These are phyloP conservation scores for Diaporthe citriasiana DNA, from an alignment of 2,329 filamentous ascomycete genomes.

Conservation along the genomic window DNA sequence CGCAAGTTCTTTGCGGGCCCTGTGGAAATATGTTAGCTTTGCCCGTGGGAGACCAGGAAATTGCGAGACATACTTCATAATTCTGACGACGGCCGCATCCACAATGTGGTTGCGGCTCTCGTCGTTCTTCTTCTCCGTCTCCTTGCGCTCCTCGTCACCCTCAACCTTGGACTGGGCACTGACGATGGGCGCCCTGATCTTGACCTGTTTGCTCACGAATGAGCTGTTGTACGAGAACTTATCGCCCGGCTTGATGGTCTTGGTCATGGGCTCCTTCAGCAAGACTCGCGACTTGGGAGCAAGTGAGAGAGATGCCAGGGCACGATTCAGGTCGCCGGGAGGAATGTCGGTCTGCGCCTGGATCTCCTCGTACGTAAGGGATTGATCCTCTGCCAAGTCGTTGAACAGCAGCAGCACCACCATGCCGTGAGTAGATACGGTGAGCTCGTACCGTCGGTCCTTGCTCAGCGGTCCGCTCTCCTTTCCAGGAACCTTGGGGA, in stretches of 20 bases:
- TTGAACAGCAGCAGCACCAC: constrained; percentile 92
- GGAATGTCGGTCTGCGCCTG: constrained; percentile 86
- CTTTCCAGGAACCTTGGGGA: constrained; percentile 81
- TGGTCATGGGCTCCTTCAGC: constrained; percentile 83
- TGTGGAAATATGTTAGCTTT: constrained; percentile 55
- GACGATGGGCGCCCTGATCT: constrained; percentile 91
- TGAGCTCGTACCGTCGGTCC: constrained; percentile 87
- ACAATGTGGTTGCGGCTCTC: constrained; percentile 79
- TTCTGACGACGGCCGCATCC: constrained; percentile 83
- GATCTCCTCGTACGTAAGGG: constrained; percentile 80
- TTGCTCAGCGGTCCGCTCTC: constrained; percentile 71
- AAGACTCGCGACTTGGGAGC: constrained; percentile 87
- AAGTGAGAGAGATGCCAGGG: constrained; percentile 85
- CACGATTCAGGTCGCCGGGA: constrained; percentile 78
- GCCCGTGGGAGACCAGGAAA: constrained; percentile 8
- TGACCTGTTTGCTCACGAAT: constrained; percentile 86
- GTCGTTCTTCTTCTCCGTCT: constrained; percentile 82
- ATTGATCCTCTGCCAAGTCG: constrained; percentile 69
- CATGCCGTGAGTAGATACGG: constrained; percentile 94
- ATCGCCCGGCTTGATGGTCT: constrained; percentile 82
- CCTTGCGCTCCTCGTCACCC: constrained; percentile 75
- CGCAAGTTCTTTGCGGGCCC: constrained; percentile 79
- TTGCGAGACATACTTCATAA: constrained; percentile 81
- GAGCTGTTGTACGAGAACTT: constrained; percentile 85
- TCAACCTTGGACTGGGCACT: constrained; percentile 88